Evolutionary conservation across 2,329 filamentous ascomycete species (phyloP).

Genomic region (Calycina marina): DNA sequence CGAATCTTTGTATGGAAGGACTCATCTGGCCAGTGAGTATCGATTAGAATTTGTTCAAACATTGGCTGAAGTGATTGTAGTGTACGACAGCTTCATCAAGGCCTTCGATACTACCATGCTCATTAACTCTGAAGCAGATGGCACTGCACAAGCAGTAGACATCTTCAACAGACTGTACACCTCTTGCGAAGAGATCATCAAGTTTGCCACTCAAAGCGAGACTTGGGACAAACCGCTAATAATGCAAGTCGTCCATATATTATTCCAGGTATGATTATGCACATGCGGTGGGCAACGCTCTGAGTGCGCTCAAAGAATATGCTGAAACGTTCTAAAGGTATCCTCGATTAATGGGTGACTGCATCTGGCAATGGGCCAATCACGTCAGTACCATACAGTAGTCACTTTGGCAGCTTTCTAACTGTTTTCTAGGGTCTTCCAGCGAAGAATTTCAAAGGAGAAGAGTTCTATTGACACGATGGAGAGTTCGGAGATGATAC

Average conservation of each 20-base stretch:
- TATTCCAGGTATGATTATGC: constrained; percentile 24
- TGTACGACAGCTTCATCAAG: constrained; percentile 39
- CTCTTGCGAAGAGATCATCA: constrained; percentile 6
- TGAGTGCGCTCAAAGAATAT: constrained; percentile 41
- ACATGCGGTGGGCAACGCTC: constrained; percentile 43
- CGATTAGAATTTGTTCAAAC: too few relatives aligned
- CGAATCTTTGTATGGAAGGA: constrained; percentile 41
- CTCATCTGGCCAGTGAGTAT: constrained; percentile 36
- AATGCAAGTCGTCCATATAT: too few relatives aligned
- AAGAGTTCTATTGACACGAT: constrained; percentile 29
- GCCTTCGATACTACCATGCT: constrained; percentile 33
- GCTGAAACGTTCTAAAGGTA: constrained; percentile 37
- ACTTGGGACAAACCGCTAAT: constrained; percentile 24
- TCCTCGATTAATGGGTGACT: constrained; percentile 37
- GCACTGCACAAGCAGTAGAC: constrained; percentile 34
- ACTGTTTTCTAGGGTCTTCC: constrained; percentile 23
- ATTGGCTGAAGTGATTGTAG: too few relatives aligned
- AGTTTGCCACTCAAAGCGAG: constrained; percentile 7
- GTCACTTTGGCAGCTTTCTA: not conserved
- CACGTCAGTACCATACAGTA: constrained; percentile 17
- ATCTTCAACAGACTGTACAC: constrained; percentile 41
- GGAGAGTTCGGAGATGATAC: constrained; percentile 30
- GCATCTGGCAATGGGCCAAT: constrained; percentile 32
- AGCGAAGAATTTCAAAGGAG: constrained; percentile 20
- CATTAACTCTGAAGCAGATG: constrained; percentile 42